A percentile compares a stretch with the other conserved stretches of the same genome.
These are phyloP conservation scores for Phytophthora idaei DNA, from an alignment of 352 stramenopile species.

Conservation along the genomic window DNA sequence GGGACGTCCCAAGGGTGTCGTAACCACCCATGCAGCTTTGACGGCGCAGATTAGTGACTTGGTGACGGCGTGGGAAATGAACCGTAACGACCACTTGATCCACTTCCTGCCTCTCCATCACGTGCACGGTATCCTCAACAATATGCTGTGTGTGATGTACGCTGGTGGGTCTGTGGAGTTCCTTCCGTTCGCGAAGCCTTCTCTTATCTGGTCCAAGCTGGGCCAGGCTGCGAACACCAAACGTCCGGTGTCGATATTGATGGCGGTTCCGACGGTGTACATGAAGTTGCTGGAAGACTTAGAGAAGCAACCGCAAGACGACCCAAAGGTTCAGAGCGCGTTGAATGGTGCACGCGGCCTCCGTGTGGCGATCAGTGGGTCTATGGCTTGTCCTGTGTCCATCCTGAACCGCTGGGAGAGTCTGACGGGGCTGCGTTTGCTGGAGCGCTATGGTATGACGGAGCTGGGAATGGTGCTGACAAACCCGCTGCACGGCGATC, in stretches of 20 bases:
- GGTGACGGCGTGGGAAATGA: constrained; percentile 87
- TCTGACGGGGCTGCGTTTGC: constrained; percentile 79
- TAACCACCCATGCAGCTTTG: constrained; percentile 74
- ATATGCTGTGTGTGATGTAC: constrained; percentile 81
- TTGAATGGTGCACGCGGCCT: constrained; percentile 32
- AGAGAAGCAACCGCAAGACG: constrained; percentile 36
- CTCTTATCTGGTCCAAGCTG: constrained; percentile 69
- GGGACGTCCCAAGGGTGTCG: constrained; percentile 80
- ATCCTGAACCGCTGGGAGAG: constrained; percentile 83
- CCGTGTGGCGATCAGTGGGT: constrained; percentile 81
- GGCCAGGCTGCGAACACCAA: constrained; percentile 17
- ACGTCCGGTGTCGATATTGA: constrained; percentile 73
- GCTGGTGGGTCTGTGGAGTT: constrained; percentile 86
- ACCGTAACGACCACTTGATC: constrained; percentile 73
- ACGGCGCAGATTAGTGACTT: constrained; percentile 85
- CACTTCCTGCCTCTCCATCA: constrained; percentile 92
- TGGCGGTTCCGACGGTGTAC: constrained; percentile 94
- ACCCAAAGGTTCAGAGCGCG: constrained; percentile 17
- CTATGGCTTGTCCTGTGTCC: constrained; percentile 84
- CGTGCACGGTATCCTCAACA: constrained; percentile 92
- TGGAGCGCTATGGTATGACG: constrained; percentile 94
- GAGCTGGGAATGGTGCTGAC: constrained; percentile 92
- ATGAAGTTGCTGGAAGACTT: constrained; percentile 85
- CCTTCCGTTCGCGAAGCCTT: constrained; percentile 57
- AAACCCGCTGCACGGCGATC: constrained; percentile 76